These are phyloP conservation scores for Carpinus viminea DNA, from an alignment of 306 rosid species.

Conservation along the genomic window DNA sequence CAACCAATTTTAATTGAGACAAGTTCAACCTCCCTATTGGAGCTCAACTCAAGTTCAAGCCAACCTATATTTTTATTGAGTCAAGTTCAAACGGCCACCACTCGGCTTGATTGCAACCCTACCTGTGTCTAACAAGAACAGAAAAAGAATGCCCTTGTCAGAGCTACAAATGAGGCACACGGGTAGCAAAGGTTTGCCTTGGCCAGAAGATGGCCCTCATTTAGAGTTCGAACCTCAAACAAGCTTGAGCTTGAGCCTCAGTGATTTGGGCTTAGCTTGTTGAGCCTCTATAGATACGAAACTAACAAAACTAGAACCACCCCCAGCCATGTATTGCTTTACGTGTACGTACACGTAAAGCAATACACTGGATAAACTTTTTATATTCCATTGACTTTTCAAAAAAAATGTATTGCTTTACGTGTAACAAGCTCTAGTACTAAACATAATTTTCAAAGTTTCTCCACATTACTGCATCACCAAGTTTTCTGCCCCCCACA, in stretches of 20 bases:
- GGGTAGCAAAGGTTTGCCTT: not conserved
- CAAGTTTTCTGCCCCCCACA: not conserved
- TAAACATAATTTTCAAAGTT: not conserved
- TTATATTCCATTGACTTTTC: too few relatives aligned
- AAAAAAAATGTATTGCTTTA: not conserved
- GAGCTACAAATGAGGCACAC: not conserved
- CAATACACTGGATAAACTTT: too few relatives aligned
- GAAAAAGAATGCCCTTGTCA: too few relatives aligned
- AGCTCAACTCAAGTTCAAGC: too few relatives aligned
- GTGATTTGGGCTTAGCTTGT: not conserved
- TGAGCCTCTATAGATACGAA: not conserved
- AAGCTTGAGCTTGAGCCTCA: not conserved
- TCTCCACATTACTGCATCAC: not conserved
- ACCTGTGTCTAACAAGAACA: too few relatives aligned
- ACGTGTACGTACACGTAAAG: too few relatives aligned
- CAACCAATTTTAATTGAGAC: too few relatives aligned
- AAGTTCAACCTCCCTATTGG: too few relatives aligned
- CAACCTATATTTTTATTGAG: too few relatives aligned
- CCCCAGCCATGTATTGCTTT: not conserved
- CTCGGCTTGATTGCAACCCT: too few relatives aligned
- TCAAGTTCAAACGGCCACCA: too few relatives aligned
- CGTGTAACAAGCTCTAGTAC: not conserved
- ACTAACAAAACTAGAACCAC: not conserved
- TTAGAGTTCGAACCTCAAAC: not conserved
- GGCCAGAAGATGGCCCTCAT: not conserved